Base-by-base conservation (phyloP, 2,329 filamentous ascomycete species). In the Diaporthe velutina region DNA sequence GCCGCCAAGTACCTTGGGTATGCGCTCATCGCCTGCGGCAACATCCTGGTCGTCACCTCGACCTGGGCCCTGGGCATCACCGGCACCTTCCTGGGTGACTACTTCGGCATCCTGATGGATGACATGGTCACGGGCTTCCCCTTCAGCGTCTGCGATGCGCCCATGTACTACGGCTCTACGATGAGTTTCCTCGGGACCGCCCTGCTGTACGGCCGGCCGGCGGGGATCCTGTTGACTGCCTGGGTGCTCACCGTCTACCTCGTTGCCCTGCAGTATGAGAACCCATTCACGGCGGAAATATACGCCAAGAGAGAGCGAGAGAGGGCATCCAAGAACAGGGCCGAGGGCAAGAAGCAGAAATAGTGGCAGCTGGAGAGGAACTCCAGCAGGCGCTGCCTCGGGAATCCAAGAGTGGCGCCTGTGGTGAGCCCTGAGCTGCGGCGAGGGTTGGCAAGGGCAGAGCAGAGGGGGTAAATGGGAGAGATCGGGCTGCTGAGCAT, bases 71-170 rank as follows among this genome's bases (percentile, higher is more conserved):
- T 99, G 54, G 97, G 97, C 74, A 91, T 99, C 80, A 98, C 95
- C 0, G 97, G 97, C 77, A 99, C 97, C 50, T 99, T 98, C 83
- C 88, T 99, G 48, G 97, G 97, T 79, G 97, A 99, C 87, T 99
- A 99, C 88, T 99, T 98, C 83, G 97, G 97, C 79, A 98, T 98
- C 83, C 89, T 99, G 78, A 98, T 98, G 95, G 96, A 98, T 82
- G 87, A 93, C 79, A 96, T 96, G 80, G 96, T 99, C 70, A 98
- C 95, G 17, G 93, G 94, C 19, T 99, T 99, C 83, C 97, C 97
- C 3, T 99, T 99, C 89, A 98, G 94, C 84, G 90, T 98, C 76
- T 96, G 93, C 72, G 91, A 92, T 78, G 93, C 95, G 70, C 97
- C 97, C 77, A 99, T 99, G 97, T 99, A 99, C 88, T 94, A 95